Evolutionary conservation across 352 stramenopile species (phyloP).

Genomic region (Elongisporangium senticosum): DNA sequence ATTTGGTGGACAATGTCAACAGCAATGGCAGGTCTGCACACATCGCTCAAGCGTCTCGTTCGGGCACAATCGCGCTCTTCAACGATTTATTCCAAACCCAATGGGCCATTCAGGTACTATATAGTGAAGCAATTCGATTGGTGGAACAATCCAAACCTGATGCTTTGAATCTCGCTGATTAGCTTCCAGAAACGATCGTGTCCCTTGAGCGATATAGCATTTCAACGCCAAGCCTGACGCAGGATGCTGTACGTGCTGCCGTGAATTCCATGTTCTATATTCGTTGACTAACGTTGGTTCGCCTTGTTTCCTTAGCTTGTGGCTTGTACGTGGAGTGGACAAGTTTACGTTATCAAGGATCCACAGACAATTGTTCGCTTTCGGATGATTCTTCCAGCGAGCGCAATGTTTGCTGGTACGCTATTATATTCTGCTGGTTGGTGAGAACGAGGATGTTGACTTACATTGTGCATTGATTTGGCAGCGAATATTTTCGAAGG

Average conservation of each 20-base stretch:
- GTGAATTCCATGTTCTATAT: neutral
- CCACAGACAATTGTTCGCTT: slow-evolving; percentile 44
- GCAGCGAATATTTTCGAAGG: slow-evolving; percentile 32
- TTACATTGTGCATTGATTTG: neutral
- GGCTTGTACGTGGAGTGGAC: slow-evolving; percentile 65
- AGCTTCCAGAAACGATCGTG: slow-evolving; percentile 50
- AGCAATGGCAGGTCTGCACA: slow-evolving; percentile 12
- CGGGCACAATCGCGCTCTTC: slow-evolving; percentile 31
- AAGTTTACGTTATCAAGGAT: slow-evolving; percentile 46
- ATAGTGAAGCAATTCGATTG: slow-evolving; percentile 2
- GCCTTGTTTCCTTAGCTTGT: slow-evolving; percentile 30
- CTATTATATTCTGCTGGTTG: neutral
- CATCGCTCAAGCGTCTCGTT: slow-evolving; percentile 32
- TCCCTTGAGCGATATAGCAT: slow-evolving; percentile 19
- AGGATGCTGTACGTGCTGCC: slow-evolving; percentile 22
- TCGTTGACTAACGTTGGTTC: neutral
- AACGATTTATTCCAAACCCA: slow-evolving; percentile 25
- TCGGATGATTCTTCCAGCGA: slow-evolving; percentile 50
- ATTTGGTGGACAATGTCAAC: slow-evolving; percentile 38
- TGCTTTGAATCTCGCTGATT: slow-evolving; percentile 1
- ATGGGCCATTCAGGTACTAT: slow-evolving; percentile 45
- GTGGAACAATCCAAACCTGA: neutral
- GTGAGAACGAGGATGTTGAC: neutral
- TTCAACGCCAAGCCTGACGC: neutral
- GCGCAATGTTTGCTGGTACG: slow-evolving; percentile 66